Base-by-base conservation (phyloP, 495 filamentous ascomycete species). In the Penicillium coffeae region DNA sequence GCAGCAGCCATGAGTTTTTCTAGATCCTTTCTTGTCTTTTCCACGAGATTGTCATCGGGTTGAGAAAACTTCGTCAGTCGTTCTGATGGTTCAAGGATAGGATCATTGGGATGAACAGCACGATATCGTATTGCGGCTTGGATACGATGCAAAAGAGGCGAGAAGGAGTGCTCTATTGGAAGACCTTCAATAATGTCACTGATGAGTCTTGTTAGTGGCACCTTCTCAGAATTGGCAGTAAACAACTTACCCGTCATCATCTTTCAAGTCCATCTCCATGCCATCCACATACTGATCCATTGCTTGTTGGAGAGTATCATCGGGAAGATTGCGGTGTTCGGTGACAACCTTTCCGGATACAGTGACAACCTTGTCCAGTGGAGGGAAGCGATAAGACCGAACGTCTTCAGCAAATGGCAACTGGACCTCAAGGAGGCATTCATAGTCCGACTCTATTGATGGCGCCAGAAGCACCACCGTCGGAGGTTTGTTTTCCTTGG, bases 351-450 rank as follows among this genome's bases (percentile, higher is more conserved):
- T 88, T n/a, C 93, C 94, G n/a, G 86, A 88, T 8, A 95, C 75
- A 0, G 91, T 97, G 41, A 93, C 72, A 8, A 97, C 85, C 54
- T 81, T 86, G 62, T 94, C 91, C 12, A 99, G 73, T 1, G 92
- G 89, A 3, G 94, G 89, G 48, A 99, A 99, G 48, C 79, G 84
- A 63, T 96, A 96, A 34, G 78, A 77, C 42, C 94, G 81, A 20
- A 96, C 74, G 63, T 99, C 94, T 69, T 99, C 94, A 2, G 87
- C 80, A 58, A 95, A 97, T 3, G 93, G 93, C n/a, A 98, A 77
- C 47, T 94, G 90, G 3, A 91, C 78, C 64, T 98, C 94, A 50
- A 95, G 80, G 12, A 99, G 76, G 55, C 87, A 90, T 64, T 97
- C 94, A 52, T 86, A 86, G 35, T 92, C 86, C 14, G 79, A 72